Evolutionary conservation across 2,329 filamentous ascomycete genomes (phyloP).

Genomic region (Trichothecium sympodiale): DNA sequence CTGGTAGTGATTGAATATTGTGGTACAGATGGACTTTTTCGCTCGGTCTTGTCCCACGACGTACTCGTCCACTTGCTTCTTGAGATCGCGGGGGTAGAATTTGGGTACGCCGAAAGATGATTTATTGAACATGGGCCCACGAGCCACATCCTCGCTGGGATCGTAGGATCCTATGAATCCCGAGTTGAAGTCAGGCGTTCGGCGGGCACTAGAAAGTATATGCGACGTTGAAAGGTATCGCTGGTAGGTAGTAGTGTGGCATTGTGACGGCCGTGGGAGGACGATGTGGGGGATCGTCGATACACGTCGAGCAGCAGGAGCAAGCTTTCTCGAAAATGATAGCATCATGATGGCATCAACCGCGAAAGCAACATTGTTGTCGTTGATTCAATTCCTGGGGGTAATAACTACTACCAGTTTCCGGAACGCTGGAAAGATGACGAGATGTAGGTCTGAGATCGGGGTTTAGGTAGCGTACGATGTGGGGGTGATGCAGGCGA

Average conservation of each 20-base stretch:
- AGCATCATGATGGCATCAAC: neutral
- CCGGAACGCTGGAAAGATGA: no score
- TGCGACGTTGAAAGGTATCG: slow-evolving; percentile 14
- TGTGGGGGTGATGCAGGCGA: no score
- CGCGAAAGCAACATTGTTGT: no score
- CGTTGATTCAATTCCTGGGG: no score
- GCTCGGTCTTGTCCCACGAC: slow-evolving; percentile 93
- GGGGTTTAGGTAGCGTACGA: no score
- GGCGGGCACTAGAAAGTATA: slow-evolving; percentile 12
- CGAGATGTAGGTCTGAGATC: no score
- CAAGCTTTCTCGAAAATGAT: slow-evolving; percentile 1
- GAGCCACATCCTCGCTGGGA: slow-evolving; percentile 37
- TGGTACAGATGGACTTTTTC: slow-evolving; percentile 85
- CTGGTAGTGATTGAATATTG: slow-evolving; percentile 96
- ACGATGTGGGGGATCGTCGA: slow-evolving; percentile 4
- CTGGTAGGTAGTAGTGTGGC: slow-evolving; percentile 8
- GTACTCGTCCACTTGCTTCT: slow-evolving; percentile 87
- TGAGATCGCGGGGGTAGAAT: slow-evolving; percentile 60
- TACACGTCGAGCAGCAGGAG: slow-evolving; percentile 8
- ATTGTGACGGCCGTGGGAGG: slow-evolving; percentile 4
- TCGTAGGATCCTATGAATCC: slow-evolving; percentile 51
- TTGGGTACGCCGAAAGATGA: slow-evolving; percentile 45
- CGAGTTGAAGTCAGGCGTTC: slow-evolving; percentile 40
- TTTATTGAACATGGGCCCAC: slow-evolving; percentile 50
- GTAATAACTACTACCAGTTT: no score